Evolutionary conservation across 768 basidiomycete genomes (phyloP), one percentile per base, ranked within the genome.

Genomic region (Tulasnella sp.): DNA sequence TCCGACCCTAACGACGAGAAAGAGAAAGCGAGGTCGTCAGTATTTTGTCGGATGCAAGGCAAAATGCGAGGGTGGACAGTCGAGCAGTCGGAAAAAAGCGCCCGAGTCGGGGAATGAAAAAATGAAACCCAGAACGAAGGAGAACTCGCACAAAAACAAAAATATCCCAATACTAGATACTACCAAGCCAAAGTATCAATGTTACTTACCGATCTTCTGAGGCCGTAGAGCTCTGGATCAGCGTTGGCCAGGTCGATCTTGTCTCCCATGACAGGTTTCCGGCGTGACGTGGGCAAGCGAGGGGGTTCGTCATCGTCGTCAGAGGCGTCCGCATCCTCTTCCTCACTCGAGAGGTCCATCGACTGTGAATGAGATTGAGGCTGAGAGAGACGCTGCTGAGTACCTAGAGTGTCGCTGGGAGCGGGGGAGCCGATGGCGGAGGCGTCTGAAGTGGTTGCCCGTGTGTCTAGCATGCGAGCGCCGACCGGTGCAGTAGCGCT

Each of bases 331-430:
- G 36, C 73, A 75, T 88, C 87, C 77, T 86, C 84, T 80, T 87
- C 87, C 77, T 84, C 86, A 76, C 89, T 88, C 47, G 87, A 84
- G 76, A 90, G 89, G 72, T 83, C 82, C 79, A 88, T 88, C 72
- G 83, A 81, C 47, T 59, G 26, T 37, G 68, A 62, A 63, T 74
- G 63, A 62, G 73, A 39, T 42, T 71, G 74, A 52, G 62, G 72
- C 47, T 65, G 62, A 35, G 72, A 26, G 41, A 41, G 32, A 34
- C 75, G 62, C n/a, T 52, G 47, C n/a, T 52, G 52, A 69, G 64
- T 62, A 75, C 85, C 85, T 68, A 80, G 80, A 69, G 80, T 79
- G 67, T 77, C 74, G 69, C 78, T 79, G 76, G 80, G 78, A 80
- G 84, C 84, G 75, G 80, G 77, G 68, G 74, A 70, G 36, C 66